These are phyloP conservation scores for Spiraea crenata DNA, from an alignment of 331 rosid genomes.

Conservation along the genomic window DNA sequence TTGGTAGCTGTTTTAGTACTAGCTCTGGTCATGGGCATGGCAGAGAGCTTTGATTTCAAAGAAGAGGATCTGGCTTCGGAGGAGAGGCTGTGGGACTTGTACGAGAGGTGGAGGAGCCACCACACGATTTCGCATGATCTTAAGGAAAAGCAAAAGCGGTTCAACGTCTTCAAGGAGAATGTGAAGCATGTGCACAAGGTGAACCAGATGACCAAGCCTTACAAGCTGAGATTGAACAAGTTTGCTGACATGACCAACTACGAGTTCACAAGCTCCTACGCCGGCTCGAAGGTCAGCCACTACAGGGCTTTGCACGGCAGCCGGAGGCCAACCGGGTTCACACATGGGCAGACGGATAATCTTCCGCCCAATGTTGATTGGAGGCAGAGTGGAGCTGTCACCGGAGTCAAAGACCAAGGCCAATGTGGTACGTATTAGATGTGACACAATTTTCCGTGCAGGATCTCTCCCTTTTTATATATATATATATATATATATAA, in stretches of 20 bases:
- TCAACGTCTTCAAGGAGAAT: conserved; percentile 77
- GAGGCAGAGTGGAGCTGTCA: conserved; percentile 81
- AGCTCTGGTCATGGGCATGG: conserved; percentile 35
- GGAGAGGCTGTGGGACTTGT: conserved; percentile 58
- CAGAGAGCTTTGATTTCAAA: conserved; percentile 46
- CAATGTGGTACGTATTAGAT: conserved; percentile 46
- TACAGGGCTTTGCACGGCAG: conserved; percentile 46
- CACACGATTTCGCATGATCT: conserved; percentile 54
- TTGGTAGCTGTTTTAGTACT: conserved; percentile 19
- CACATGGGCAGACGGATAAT: conserved; percentile 36
- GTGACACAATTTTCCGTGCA: too few relatives aligned
- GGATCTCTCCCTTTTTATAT: too few relatives aligned
- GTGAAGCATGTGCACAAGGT: conserved; percentile 63
- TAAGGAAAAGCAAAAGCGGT: conserved; percentile 57
- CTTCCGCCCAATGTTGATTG: conserved; percentile 69
- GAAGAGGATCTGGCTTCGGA: conserved; percentile 63
- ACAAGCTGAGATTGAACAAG: conserved; percentile 78
- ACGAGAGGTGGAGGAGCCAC: conserved; percentile 78
- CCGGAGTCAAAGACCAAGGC: conserved; percentile 73
- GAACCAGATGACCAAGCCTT: conserved; percentile 71
- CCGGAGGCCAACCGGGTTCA: conserved; percentile 39
- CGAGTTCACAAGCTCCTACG: conserved; percentile 56
- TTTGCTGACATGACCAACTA: conserved; percentile 78
- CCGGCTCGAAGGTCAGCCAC: conserved; percentile 61
- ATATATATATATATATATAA: too few relatives aligned